These are phyloP conservation scores for Diaporthe citriasiana DNA, from an alignment of 2,329 filamentous ascomycete genomes.

Conservation along the genomic window DNA sequence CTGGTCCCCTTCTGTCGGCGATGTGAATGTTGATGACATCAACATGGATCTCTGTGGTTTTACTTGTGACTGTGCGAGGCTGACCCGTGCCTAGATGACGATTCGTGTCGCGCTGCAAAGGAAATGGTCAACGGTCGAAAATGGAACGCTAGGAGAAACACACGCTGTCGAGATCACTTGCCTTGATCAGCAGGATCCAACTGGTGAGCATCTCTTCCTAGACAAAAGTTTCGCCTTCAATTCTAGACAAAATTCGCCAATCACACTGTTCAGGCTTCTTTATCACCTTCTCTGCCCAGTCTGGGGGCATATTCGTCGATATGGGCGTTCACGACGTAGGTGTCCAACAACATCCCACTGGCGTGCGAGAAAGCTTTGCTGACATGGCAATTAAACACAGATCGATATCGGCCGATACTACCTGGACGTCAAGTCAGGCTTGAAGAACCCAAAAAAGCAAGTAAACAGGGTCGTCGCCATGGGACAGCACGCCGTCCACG, in stretches of 20 bases:
- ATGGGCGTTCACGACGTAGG: constrained; percentile 12
- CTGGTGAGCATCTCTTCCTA: constrained; percentile 36
- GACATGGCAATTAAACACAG: constrained; percentile 26
- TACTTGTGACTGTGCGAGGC: background rate
- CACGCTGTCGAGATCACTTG: constrained; percentile 46
- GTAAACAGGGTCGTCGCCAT: constrained; percentile 50
- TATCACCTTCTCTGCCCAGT: constrained; percentile 18
- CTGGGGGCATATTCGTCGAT: constrained; percentile 13
- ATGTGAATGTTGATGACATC: constrained; percentile 37
- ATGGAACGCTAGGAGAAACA: constrained; percentile 45
- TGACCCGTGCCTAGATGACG: background rate
- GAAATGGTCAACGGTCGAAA: constrained; percentile 42
- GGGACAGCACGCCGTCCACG: constrained; percentile 50
- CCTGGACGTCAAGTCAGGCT: constrained; percentile 46
- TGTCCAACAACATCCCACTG: background rate
- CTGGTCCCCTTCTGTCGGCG: constrained; percentile 44
- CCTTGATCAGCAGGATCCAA: constrained; percentile 45
- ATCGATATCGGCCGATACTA: constrained; percentile 48
- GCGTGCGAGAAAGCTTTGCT: background rate
- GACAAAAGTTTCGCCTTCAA: too few relatives aligned
- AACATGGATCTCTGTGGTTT: background rate
- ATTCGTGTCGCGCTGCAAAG: constrained; percentile 2
- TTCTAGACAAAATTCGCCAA: background rate
- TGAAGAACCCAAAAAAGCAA: constrained; percentile 51
- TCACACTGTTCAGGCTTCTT: background rate